Conservation (phyloP, 495 filamentous ascomycete species). For the Trichoderma erinaceum region DNA sequence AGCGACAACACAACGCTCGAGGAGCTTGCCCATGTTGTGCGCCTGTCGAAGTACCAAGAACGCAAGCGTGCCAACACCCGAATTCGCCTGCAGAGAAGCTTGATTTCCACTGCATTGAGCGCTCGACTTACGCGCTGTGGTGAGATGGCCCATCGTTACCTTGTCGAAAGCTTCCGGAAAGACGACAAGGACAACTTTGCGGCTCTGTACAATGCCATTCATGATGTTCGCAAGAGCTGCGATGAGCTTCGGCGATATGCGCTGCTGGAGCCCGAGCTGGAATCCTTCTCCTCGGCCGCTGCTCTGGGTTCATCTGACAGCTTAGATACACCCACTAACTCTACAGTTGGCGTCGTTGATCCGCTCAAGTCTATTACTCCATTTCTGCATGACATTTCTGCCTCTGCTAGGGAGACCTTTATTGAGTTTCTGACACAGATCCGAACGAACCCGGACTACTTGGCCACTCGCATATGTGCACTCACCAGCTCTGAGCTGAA, state of each 20-base stretch:
- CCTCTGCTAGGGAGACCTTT: conserved; percentile 65
- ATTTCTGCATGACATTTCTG: conserved; percentile 76
- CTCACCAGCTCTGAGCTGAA: conserved; percentile 68
- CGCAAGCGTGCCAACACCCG: conserved; percentile 61
- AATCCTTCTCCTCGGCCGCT: conserved; percentile 40
- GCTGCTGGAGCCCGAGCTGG: conserved; percentile 62
- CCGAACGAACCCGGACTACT: conserved; percentile 76
- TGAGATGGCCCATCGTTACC: conserved; percentile 68
- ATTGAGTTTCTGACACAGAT: conserved; percentile 74
- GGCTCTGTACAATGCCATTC: conserved; percentile 76
- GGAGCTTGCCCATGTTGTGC: conserved; percentile 65
- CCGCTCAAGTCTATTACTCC: conserved; percentile 47
- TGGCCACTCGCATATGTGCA: conserved; percentile 70
- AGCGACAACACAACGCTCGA: conserved; percentile 56
- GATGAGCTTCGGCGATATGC: conserved; percentile 63
- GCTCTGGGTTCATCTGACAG: conserved; percentile 39
- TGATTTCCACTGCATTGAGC: conserved; percentile 70
- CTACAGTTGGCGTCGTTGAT: conserved; percentile 21
- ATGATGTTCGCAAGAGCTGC: conserved; percentile 83
- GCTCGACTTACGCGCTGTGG: conserved; percentile 73
- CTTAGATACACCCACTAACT: conserved; percentile 33
- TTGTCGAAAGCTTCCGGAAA: conserved; percentile 82
- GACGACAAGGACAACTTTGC: conserved; percentile 89
- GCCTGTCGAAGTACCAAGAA: conserved; percentile 67
- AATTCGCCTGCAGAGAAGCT: conserved; percentile 57